Percentiles rank a stretch among this genome's conserved stretches.
These are phyloP conservation scores for Xanthoconium stramineum DNA, from an alignment of 768 basidiomycete species.

Conservation along the genomic window DNA sequence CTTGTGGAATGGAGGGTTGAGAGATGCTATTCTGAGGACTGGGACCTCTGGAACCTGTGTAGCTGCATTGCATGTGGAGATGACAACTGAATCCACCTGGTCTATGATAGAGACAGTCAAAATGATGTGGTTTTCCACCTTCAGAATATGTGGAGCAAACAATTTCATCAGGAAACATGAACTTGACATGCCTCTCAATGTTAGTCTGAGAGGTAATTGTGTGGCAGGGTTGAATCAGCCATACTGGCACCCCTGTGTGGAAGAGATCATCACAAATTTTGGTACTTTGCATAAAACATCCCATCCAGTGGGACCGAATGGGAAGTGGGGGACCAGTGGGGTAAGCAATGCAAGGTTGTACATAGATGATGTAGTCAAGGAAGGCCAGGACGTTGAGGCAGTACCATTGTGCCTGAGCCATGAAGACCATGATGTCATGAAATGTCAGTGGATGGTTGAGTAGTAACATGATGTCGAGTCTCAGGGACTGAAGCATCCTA, in stretches of 20 bases:
- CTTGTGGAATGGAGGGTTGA: too few species aligned
- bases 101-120: not conserved
- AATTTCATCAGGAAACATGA: not conserved
- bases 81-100: too few species aligned
- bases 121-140: not conserved
- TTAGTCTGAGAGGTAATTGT: not conserved
- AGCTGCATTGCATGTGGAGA: too few species aligned
- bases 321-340: not conserved
- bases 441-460: not conserved
- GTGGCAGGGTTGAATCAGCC: not conserved
- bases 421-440: not conserved
- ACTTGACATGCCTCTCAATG: not conserved
- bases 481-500: not conserved
- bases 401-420: not conserved
- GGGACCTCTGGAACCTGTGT: too few species aligned
- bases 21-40: too few species aligned
- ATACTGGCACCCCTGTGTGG: not conserved
- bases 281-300: not conserved
- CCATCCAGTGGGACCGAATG: not conserved
- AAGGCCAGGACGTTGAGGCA: not conserved
- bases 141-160: not conserved
- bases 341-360: not conserved
- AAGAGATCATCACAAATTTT: not conserved
- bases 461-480: not conserved
- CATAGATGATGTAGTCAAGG: not conserved